Evolutionary conservation across 352 stramenopile species (phyloP), one percentile per base, ranked within the genome.

Genomic region (Globisporangium spiculum): DNA sequence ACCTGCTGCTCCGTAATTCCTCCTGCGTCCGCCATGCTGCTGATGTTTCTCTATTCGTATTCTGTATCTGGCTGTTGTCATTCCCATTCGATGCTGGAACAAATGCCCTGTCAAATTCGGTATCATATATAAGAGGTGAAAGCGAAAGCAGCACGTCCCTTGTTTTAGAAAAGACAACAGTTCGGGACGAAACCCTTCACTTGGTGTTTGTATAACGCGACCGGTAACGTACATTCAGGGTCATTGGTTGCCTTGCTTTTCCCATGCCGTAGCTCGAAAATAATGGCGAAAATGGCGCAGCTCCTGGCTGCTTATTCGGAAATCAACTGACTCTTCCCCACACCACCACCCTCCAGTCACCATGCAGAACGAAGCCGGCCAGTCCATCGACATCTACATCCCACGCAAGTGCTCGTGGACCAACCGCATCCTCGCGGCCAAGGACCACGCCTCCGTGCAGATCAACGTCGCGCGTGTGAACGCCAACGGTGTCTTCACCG

Each of bases 391-490:
- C 75, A 97, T 99, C 75, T 99, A 99, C 86, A 97, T 99, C 84
- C 97, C 97, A 70, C 91, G 97, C 84, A 99, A 99, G 83, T 99
- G 97, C 93, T 99, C 97, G 75, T 99, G 95, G 94, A 99, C 97
- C 72, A 99, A 98, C 90, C 92, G 97, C 84, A 96, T 99, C 74
- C 93, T 99, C 57, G 85, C 93, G 76, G 96, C 97, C 72, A 99
- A 99, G 91, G 97, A 99, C 84, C 94, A 99, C 83, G 89, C 94
- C 62, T 97, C 96, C 65, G 93, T 99, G 75, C 97, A 99, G 81
- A 98, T 99, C 81, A 98, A 98, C 87, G 94, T 99, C 70, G 97
- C 80, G 72, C 97, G 98, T 81, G 93, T 99, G 62, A 98, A 99
- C 83, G 94, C 96, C 68, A 90, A 97, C 79, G 97, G 97, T 73